Conservation (phyloP, 139 green algal genomes). For the Microglena sp. region DNA sequence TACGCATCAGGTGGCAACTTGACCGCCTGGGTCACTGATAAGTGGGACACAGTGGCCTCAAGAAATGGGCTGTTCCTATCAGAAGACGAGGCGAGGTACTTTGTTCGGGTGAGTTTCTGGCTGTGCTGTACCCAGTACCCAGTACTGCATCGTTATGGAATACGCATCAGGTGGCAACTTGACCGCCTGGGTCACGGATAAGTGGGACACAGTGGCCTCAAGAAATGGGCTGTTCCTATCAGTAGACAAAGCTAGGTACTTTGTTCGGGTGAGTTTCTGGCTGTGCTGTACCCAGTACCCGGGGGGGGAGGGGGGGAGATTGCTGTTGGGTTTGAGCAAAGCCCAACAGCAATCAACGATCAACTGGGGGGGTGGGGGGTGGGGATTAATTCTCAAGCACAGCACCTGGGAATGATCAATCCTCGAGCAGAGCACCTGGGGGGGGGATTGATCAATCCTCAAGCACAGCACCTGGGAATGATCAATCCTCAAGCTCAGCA, state of each 20-base stretch:
- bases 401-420: too few relatives aligned
- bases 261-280: conserved; percentile 67
- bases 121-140: too few relatives aligned
- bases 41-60: conserved; percentile 12
- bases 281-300: too few relatives aligned
- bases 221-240: conserved; percentile 36
- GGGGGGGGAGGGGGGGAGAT: too few relatives aligned
- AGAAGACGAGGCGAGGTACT: conserved; percentile 74
- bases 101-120: conserved; percentile 67
- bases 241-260: conserved; percentile 73
- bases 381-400: too few relatives aligned
- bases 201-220: conserved; percentile 12
- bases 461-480: too few relatives aligned
- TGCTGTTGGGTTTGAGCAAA: too few relatives aligned
- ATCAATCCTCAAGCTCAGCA: too few relatives aligned
- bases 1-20: conserved; percentile 63
- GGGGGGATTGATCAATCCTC: too few relatives aligned
- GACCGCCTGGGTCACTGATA: conserved; percentile 42
- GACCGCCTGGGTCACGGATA: conserved; percentile 42
- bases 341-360: too few relatives aligned
- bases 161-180: conserved; percentile 63
- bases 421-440: too few relatives aligned
- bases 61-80: conserved; percentile 36
- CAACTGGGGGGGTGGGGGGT: too few relatives aligned
- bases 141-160: conserved; percentile 69